These are phyloP conservation scores for Gremmenia infestans DNA, from an alignment of 2,329 filamentous ascomycete genomes.

Conservation along the genomic window DNA sequence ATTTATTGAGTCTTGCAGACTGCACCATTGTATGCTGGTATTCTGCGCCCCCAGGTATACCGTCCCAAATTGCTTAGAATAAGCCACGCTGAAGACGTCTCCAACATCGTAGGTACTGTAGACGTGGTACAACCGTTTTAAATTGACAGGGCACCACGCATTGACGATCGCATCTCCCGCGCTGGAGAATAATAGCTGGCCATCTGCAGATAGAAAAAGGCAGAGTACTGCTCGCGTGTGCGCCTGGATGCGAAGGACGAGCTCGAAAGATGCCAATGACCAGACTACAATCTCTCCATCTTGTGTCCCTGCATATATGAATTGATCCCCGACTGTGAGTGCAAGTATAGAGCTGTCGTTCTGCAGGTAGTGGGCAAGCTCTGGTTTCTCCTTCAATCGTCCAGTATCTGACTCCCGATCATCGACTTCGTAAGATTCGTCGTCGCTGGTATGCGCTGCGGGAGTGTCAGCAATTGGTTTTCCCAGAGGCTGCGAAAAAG, in stretches of 20 bases:
- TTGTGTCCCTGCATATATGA: slow-evolving; percentile 88
- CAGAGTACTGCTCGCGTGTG: slow-evolving; percentile 89
- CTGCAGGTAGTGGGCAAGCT: slow-evolving; percentile 67
- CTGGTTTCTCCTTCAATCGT: slow-evolving; percentile 40
- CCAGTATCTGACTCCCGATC: slow-evolving; percentile 1
- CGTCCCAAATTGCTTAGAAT: slow-evolving; percentile 72
- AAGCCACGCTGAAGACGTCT: slow-evolving; percentile 92
- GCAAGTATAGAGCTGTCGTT: slow-evolving; percentile 78
- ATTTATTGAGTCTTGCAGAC: slow-evolving; percentile 59
- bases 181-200: slow-evolving; percentile 76
- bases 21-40: slow-evolving; percentile 90
- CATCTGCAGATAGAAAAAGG: slow-evolving; percentile 72
- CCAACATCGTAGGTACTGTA: slow-evolving; percentile 93
- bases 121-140: slow-evolving; percentile 78
- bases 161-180: slow-evolving; percentile 92
- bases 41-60: slow-evolving; percentile 93
- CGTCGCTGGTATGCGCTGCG: slow-evolving; percentile 21
- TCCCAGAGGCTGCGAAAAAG: slow-evolving; percentile 5
- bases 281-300: slow-evolving; percentile 90
- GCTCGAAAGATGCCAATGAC: slow-evolving; percentile 83
- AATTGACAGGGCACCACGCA: slow-evolving; percentile 77
- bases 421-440: slow-evolving; percentile 18
- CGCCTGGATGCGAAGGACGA: slow-evolving; percentile 72
- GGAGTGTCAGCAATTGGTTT: slow-evolving; percentile 16
- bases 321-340: slow-evolving; percentile 72